These are phyloP conservation scores for Phytophthora nicotianae DNA, from an alignment of 352 stramenopile genomes.

Conservation along the genomic window DNA sequence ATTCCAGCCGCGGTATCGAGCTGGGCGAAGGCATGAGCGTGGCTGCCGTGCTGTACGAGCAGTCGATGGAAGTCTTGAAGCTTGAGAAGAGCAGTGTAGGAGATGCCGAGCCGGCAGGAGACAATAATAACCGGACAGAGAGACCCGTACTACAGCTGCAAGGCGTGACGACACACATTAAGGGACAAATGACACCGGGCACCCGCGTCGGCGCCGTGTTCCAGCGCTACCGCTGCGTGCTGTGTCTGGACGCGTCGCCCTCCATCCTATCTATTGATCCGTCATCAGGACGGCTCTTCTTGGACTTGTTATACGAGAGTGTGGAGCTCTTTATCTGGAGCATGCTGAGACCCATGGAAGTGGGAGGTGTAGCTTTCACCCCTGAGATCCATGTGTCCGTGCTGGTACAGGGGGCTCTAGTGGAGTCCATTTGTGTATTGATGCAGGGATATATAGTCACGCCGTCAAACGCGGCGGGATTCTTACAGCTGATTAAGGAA, in stretches of 20 bases:
- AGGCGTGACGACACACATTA: slow-evolving; percentile 24
- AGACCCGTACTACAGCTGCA: slow-evolving; percentile 25
- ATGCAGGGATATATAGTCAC: slow-evolving; percentile 84
- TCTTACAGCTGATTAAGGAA: slow-evolving; percentile 77
- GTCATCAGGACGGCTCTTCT: slow-evolving; percentile 68
- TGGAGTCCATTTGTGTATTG: slow-evolving; percentile 83
- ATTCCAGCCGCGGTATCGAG: slow-evolving; percentile 31
- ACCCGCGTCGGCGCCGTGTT: slow-evolving; percentile 69
- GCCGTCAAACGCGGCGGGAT: slow-evolving; percentile 48
- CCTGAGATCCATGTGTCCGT: slow-evolving; percentile 84
- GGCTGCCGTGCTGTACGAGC: slow-evolving; percentile 48
- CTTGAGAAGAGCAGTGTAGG: slow-evolving; percentile 7
- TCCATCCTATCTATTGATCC: slow-evolving; percentile 86
- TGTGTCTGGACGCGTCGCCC: slow-evolving; percentile 86
- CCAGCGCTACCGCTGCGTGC: slow-evolving; percentile 77
- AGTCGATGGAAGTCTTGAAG: not conserved
- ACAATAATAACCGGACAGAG: slow-evolving; percentile 22
- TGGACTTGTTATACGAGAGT: slow-evolving; percentile 83
- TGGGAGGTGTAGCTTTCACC: slow-evolving; percentile 51
- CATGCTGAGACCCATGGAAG: slow-evolving; percentile 61
- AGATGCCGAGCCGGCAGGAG: slow-evolving; percentile 2
- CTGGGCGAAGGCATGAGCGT: slow-evolving; percentile 79
- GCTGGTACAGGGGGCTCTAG: slow-evolving; percentile 76
- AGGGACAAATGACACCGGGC: slow-evolving; percentile 48
- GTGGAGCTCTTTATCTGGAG: slow-evolving; percentile 81